Evolutionary conservation across 2,329 filamentous ascomycete genomes (phyloP), one percentile per base, ranked within the genome.

Genomic region (Emergomyces pasteurianus): DNA sequence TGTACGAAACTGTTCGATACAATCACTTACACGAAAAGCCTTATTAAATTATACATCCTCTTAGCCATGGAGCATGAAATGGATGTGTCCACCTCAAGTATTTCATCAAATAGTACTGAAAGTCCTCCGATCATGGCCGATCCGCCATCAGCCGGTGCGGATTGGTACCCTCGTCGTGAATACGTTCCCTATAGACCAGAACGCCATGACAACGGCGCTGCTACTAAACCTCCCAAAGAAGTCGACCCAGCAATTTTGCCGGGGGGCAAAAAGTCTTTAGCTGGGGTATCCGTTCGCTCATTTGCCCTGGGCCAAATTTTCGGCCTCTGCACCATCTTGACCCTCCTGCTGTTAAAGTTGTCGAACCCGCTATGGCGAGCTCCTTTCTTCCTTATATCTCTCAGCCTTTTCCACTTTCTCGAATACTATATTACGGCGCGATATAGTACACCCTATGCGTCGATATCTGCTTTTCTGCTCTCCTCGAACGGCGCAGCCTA

Each of bases 341-440:
- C 73, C 4, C 21, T 70, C 59, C 61, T 72, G 10, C 64, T 69
- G 54, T 62, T 69, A 58, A 62, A 67, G 52, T 65, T 61, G 42
- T 62, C 64, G 14, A 76, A 70, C 47, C 73, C 76, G 4, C 70
- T 83, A 60, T 88, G 84, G 84, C 78, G 84, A 26, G 72, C 83
- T 0, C 79, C 80, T 9, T 79, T 82, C 67, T 79, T 80, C 70
- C 65, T 80, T 62, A 65, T 73, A 43, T 78, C 85, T 16, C 85
- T 97, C 55, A 82, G 86, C 31, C 68, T 87, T 36, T 97, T 97
- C 77, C 94, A 99, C 79, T 97, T 96, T 76, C 86, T 97, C 73
- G 94, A 99, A 76, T 99, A 92, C 79, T 95, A 86, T 81, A 90
- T 86, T 38, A 96, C 92, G 0, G 92, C 92, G 9, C 79, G 81